Conservation (phyloP, 2,329 filamentous ascomycete genomes). For the Ophiostoma fasciatum region DNA sequence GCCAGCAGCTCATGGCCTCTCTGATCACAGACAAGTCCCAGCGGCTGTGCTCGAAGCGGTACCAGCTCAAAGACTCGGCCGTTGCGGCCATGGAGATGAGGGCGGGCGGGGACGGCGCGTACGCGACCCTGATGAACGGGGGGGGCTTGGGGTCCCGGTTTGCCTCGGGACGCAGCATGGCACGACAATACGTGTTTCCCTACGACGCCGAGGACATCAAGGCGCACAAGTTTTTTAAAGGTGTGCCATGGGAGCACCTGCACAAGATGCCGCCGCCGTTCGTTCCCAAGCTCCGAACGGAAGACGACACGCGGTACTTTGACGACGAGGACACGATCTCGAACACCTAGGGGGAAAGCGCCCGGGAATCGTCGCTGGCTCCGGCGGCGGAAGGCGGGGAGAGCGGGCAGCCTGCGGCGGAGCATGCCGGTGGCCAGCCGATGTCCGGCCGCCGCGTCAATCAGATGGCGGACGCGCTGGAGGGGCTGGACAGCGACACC, state of each 20-base stretch:
- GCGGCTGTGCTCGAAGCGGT: slow-evolving; percentile 63
- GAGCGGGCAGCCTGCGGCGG: too few relatives aligned
- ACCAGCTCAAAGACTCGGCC: slow-evolving; percentile 48
- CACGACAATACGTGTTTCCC: slow-evolving; percentile 54
- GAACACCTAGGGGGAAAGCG: slow-evolving; percentile 24
- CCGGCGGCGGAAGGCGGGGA: background rate
- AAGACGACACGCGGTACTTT: slow-evolving; percentile 78
- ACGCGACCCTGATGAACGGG: too few relatives aligned
- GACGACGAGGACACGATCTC: slow-evolving; percentile 63
- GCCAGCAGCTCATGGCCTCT: slow-evolving; percentile 59
- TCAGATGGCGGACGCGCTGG: too few relatives aligned
- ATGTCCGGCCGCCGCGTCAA: too few relatives aligned
- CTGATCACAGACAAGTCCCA: slow-evolving; percentile 60
- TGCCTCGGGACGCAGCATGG: slow-evolving; percentile 16
- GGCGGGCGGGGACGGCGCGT: too few relatives aligned
- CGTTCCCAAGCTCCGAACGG: slow-evolving; percentile 52
- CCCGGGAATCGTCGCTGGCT: background rate
- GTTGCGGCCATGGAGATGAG: slow-evolving; percentile 4
- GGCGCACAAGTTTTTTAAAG: slow-evolving; percentile 69
- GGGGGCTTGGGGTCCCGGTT: too few relatives aligned
- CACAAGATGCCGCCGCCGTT: slow-evolving; percentile 63
- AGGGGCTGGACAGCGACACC: too few relatives aligned
- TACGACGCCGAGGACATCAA: slow-evolving; percentile 87
- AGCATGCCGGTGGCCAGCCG: too few relatives aligned
- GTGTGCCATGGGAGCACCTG: slow-evolving; percentile 62